Base-by-base conservation (phyloP, 768 basidiomycete species). In the Lactifluus hygrophoroides region DNA sequence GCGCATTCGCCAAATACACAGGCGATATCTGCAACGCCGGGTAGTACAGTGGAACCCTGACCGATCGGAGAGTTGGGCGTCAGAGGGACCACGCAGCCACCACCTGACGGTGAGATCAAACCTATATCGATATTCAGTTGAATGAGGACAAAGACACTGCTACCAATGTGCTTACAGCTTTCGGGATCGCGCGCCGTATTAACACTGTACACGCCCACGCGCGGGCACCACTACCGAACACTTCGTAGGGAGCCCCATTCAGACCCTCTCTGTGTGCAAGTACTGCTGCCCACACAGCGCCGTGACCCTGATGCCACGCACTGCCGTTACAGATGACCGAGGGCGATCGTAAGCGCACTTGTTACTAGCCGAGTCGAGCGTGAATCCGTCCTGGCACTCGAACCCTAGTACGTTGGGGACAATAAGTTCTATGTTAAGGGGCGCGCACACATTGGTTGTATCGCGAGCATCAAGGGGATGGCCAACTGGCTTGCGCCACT, bases 171-270 rank as follows among this genome's bases (percentile, higher is more conserved):
- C 79, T 56, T 54, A 81, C 80, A 82, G 68, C 79, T 80, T 66
- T 79, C 80, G 8, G 81, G 71, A 40, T 81, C 78, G 40, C 65
- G 69, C 57, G 68, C 70, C 1, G 74, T 77, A 62, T 81, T 66
- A 43, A 82, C 63, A 57, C n/a, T n/a, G n/a, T n/a, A n/a, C 80
- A 80, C 58, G 81, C 80, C 76, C 77, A 80, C 3, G 75, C 72
- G 2, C 70, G 67, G 13, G 67, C 58, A 16, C 66, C 65, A 10
- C 75, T 67, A n/a, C 76, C 74, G 23, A 69, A 72, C 50, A 80
- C 69, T 5, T 75, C 76, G 57, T 80, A 81, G 2, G 76, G 73
- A 0, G 71, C 71, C n/a, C 55, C 69, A 65, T 3, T 75, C 78
- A 3, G 19, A 55, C 4, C 61, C 66, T 35, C 11, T 46, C 19